Evolutionary conservation across 768 basidiomycete genomes (phyloP).

Genomic region (Pleurotus giganteus): DNA sequence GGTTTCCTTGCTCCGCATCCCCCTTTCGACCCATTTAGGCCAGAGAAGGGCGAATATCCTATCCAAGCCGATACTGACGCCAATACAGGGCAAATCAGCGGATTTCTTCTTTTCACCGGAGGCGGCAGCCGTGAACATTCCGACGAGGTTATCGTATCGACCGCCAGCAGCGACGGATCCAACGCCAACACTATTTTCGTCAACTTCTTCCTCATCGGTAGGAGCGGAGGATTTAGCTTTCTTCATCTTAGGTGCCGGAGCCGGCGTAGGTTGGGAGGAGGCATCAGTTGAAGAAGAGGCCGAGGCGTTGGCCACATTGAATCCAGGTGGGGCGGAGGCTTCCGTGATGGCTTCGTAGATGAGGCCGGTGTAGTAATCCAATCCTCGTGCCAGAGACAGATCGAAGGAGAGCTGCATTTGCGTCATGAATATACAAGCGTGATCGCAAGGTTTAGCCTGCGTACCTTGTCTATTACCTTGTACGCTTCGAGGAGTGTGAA

Average conservation of each 20-base stretch:
- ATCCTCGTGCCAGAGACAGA: constrained; percentile 92
- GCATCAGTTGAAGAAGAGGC: constrained; percentile 33
- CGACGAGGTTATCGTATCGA: constrained; percentile 93
- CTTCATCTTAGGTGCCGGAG: constrained; percentile 36
- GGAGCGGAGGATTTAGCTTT: constrained; percentile 40
- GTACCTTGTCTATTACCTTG: constrained; percentile 72
- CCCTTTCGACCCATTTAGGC: constrained; percentile 79
- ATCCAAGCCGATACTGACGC: constrained; percentile 91
- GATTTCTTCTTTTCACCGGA: constrained; percentile 70
- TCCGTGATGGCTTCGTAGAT: constrained; percentile 97
- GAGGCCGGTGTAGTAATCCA: constrained; percentile 98
- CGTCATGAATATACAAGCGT: neutral
- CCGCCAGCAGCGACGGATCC: constrained; percentile 99
- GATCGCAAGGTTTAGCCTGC: constrained; percentile 8
- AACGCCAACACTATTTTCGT: constrained; percentile 91
- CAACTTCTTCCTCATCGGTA: constrained; percentile 65
- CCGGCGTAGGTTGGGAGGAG: constrained; percentile 26
- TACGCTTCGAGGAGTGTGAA: constrained; percentile 84
- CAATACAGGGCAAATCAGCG: constrained; percentile 78
- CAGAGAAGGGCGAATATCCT: constrained; percentile 89
- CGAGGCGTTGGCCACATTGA: constrained; percentile 52
- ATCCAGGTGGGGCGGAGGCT: constrained; percentile 88
- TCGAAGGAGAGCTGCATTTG: constrained; percentile 86
- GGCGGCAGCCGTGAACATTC: constrained; percentile 84
- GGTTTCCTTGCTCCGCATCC: constrained; percentile 83